phyloP scores from a whole-genome alignment of 345 rosid species.

The Ceriops decandra region DNA sequence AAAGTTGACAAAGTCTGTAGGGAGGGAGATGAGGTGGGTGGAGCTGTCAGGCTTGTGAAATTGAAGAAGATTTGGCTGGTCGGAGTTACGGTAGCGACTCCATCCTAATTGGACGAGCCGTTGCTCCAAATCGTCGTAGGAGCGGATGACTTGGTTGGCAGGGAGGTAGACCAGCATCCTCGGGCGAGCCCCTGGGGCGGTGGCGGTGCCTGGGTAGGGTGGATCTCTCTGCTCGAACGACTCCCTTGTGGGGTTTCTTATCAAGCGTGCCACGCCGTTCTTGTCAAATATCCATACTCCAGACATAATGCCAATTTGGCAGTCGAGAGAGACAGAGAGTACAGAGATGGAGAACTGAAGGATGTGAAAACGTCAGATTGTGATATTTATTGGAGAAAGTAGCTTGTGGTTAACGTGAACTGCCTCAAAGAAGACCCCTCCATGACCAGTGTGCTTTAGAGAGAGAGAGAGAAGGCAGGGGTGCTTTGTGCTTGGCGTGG shows the following conservation, averaged over 20 bases:
- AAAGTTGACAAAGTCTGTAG: slow-evolving; percentile 36
- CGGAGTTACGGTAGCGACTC: slow-evolving; percentile 45
- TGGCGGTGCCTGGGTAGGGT: slow-evolving; percentile 42
- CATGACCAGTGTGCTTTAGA: too few relatives aligned
- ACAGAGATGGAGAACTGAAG: too few relatives aligned
- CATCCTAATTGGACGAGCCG: slow-evolving; percentile 56
- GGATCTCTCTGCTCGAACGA: slow-evolving; percentile 56
- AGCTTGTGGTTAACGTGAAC: too few relatives aligned
- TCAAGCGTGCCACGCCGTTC: slow-evolving; percentile 53
- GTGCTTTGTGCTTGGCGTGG: not conserved
- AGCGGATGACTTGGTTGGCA: slow-evolving; percentile 48
- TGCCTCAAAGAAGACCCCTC: too few relatives aligned
- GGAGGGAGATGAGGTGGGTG: slow-evolving; percentile 53
- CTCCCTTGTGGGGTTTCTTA: slow-evolving; percentile 53
- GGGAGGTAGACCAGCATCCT: slow-evolving; percentile 59
- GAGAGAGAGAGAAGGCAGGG: not conserved
- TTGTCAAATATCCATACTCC: slow-evolving; percentile 71
- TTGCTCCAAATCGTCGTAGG: slow-evolving; percentile 48
- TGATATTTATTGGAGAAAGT: too few relatives aligned
- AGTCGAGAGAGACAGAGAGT: not conserved
- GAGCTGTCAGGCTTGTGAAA: slow-evolving; percentile 52
- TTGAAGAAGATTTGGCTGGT: slow-evolving; percentile 46
- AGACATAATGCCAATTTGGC: slow-evolving; percentile 30
- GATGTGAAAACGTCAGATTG: too few relatives aligned
- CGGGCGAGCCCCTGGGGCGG: slow-evolving; percentile 73